These are phyloP conservation scores for Russula virescens DNA, from an alignment of 768 basidiomycete genomes.

Conservation along the genomic window DNA sequence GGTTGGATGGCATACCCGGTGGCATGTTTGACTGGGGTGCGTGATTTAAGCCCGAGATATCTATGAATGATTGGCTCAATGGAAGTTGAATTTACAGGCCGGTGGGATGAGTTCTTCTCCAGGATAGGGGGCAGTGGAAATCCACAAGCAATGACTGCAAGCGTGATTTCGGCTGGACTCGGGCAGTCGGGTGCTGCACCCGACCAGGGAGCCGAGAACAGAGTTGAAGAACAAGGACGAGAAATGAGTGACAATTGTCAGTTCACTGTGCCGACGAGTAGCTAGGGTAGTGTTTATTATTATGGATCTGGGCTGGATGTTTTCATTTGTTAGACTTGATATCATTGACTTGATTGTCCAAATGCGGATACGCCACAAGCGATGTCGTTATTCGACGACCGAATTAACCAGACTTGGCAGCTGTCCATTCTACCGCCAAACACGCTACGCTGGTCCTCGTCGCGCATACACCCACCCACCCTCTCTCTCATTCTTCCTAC, in stretches of 20 bases:
- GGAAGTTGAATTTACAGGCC: constrained; percentile 40
- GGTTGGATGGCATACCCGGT: constrained; percentile 74
- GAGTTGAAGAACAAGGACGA: background rate
- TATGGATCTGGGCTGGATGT: background rate
- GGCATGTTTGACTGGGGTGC: constrained; percentile 86
- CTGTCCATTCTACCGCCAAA: background rate
- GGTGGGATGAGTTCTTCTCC: constrained; percentile 80
- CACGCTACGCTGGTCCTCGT: too few species aligned
- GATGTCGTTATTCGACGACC: too few species aligned
- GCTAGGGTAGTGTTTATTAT: background rate
- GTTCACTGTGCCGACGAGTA: background rate
- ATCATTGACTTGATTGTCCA: too few species aligned
- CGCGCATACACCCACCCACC: too few species aligned
- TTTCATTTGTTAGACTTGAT: background rate
- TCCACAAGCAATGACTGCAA: background rate
- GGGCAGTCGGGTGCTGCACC: background rate
- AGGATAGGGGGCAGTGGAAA: constrained; percentile 30
- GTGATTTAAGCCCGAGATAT: constrained; percentile 25
- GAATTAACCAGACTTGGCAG: too few species aligned
- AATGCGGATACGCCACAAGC: too few species aligned
- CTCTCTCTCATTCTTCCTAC: background rate
- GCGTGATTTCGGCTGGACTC: background rate
- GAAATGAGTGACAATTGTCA: background rate
- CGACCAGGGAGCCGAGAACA: background rate
- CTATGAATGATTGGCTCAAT: constrained; percentile 7